Percentiles rank a stretch among this genome's conserved stretches.
These are phyloP conservation scores for Neoarthrinium moseri DNA, from an alignment of 2,329 filamentous ascomycete genomes.

Conservation along the genomic window DNA sequence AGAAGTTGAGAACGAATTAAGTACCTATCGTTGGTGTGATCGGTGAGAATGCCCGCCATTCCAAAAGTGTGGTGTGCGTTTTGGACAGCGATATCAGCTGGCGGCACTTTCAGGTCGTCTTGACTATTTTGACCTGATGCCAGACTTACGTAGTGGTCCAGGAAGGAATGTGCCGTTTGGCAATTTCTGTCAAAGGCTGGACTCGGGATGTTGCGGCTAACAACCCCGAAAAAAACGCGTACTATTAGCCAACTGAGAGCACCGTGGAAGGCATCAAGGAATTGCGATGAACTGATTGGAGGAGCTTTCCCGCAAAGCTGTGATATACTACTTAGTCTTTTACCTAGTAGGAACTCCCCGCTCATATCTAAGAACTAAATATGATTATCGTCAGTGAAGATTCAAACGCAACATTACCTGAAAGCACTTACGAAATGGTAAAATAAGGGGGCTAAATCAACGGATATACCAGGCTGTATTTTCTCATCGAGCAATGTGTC, in stretches of 20 bases:
- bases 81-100: too few relatives aligned
- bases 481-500: constrained; percentile 8
- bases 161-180: constrained; percentile 8
- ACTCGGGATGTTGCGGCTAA: constrained; percentile 10
- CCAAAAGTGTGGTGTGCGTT: too few relatives aligned
- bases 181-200: constrained; percentile 2
- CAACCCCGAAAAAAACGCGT: constrained; percentile 8
- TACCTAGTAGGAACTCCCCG: constrained; percentile 6
- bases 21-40: constrained; percentile 4
- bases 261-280: constrained; percentile 11
- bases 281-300: constrained; percentile 7
- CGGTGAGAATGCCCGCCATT: too few relatives aligned
- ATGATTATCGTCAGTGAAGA: constrained; percentile 10
- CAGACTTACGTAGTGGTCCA: constrained; percentile 11
- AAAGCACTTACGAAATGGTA: constrained; percentile 17
- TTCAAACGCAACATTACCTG: background rate
- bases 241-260: constrained; percentile 12
- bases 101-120: constrained; percentile 3
- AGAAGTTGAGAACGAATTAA: constrained; percentile 14
- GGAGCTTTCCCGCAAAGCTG: too few relatives aligned
- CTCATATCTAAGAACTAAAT: constrained; percentile 10
- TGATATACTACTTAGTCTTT: too few relatives aligned
- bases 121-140: background rate
- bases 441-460: constrained; percentile 13
- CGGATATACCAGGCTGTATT: constrained; percentile 6